Evolutionary conservation across 257 asterid genomes (phyloP).

Genomic region (Mentha longifolia): DNA sequence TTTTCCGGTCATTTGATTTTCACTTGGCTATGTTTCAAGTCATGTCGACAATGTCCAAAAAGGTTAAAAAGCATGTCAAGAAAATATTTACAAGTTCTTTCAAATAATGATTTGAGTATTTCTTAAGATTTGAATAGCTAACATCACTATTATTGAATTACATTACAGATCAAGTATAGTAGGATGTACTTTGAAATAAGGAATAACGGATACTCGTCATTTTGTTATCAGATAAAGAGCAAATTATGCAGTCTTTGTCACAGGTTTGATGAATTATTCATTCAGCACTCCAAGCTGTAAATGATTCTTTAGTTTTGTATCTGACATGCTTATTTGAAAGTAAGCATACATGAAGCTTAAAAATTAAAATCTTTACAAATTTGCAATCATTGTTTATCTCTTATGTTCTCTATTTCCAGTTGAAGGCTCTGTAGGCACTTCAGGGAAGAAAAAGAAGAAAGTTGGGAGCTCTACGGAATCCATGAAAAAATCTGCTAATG

Average conservation of each 20-base stretch:
- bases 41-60: background rate
- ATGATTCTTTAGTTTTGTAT: background rate
- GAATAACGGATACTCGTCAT: conserved; percentile 4
- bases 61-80: background rate
- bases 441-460: conserved; percentile 55
- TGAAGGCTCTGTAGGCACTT: conserved; percentile 71
- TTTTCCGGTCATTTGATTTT: background rate
- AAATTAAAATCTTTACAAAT: background rate
- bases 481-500: conserved; percentile 39
- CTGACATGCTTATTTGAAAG: background rate
- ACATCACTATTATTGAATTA: background rate
- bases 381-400: conserved; percentile 15
- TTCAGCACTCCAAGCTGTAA: background rate
- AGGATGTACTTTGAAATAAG: conserved; percentile 11
- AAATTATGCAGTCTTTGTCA: background rate
- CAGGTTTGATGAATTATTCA: conserved; percentile 4
- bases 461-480: conserved; percentile 42
- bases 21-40: background rate
- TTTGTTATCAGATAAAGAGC: background rate
- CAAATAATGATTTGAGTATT: background rate
- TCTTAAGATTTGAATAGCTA: background rate
- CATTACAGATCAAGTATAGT: background rate
- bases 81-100: conserved; percentile 7
- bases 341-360: conserved; percentile 1
- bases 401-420: conserved; percentile 36